These are phyloP conservation scores for Peronospora tabacina DNA, from an alignment of 352 stramenopile species.

Conservation along the genomic window DNA sequence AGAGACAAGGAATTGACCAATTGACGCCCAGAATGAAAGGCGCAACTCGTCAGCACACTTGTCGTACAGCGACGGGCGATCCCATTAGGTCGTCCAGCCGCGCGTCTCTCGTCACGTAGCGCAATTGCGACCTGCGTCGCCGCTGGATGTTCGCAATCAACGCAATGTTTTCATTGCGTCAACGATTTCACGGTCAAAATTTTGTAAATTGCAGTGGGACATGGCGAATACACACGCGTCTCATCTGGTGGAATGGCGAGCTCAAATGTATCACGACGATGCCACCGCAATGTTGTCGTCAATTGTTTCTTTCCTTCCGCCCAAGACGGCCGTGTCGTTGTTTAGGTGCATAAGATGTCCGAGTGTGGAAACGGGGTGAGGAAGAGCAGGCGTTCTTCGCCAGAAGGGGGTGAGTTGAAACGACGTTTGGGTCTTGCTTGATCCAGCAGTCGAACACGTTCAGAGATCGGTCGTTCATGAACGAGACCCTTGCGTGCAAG, in stretches of 20 bases:
- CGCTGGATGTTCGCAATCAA: too few relatives aligned
- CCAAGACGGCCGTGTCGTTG: not conserved
- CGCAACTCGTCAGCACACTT: constrained; percentile 16
- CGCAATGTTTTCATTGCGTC: too few relatives aligned
- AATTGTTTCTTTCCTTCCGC: constrained; percentile 9
- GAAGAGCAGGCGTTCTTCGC: not conserved
- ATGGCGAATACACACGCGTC: too few relatives aligned
- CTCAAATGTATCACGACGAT: too few relatives aligned
- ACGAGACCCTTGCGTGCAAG: constrained; percentile 13
- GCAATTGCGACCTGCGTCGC: not conserved
- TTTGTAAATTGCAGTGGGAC: too few relatives aligned
- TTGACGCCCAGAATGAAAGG: constrained; percentile 1
- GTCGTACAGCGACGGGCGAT: constrained; percentile 6
- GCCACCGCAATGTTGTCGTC: constrained; percentile 3
- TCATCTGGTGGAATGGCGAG: too few relatives aligned
- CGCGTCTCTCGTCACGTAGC: constrained; percentile 11
- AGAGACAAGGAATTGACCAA: constrained; percentile 2
- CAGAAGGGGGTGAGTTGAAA: constrained; percentile 8
- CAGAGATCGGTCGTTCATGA: too few relatives aligned
- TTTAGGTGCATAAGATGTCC: too few relatives aligned
- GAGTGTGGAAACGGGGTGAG: constrained; percentile 4
- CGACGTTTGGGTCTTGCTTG: constrained; percentile 3
- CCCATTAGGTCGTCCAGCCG: constrained; percentile 1
- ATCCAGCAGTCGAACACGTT: constrained; percentile 16
- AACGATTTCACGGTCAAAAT: too few relatives aligned